Evolutionary conservation across 1,139 yeast genomes (phyloP).

Genomic region (Lodderomyces metapsilosis): DNA sequence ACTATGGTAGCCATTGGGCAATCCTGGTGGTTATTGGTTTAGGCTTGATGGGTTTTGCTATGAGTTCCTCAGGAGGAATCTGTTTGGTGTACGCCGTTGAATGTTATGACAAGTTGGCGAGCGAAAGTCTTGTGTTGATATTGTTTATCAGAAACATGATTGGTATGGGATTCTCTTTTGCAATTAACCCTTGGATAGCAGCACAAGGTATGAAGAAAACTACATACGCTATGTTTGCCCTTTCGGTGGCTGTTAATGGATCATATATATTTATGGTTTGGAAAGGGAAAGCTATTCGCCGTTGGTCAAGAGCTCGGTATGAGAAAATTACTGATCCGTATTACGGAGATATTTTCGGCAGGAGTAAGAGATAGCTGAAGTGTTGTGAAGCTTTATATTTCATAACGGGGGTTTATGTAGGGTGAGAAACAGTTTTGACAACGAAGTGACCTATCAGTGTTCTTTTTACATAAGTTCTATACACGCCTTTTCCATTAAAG

Average conservation of each 20-base stretch:
- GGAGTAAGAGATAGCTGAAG: neutral
- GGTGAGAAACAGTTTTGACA: too few relatives aligned
- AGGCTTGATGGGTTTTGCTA: slow-evolving; percentile 55
- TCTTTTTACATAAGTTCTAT: too few relatives aligned
- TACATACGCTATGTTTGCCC: slow-evolving; percentile 49
- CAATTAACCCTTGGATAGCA: slow-evolving; percentile 48
- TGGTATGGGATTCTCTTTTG: slow-evolving; percentile 48
- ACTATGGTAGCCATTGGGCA: slow-evolving; percentile 44
- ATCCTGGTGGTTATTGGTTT: slow-evolving; percentile 53
- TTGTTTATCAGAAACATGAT: slow-evolving; percentile 46
- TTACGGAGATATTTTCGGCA: slow-evolving; percentile 1
- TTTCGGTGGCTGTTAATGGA: slow-evolving; percentile 44
- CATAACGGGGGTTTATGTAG: too few relatives aligned
- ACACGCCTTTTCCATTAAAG: slow-evolving; percentile 19
- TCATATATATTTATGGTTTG: slow-evolving; percentile 33
- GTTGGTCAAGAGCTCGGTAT: slow-evolving; percentile 8
- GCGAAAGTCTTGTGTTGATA: slow-evolving; percentile 55
- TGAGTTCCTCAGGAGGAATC: slow-evolving; percentile 56
- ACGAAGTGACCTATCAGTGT: too few relatives aligned
- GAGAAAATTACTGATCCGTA: slow-evolving; percentile 4
- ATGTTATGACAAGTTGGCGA: slow-evolving; percentile 54
- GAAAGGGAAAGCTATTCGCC: slow-evolving; percentile 36
- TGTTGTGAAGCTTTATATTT: too few relatives aligned
- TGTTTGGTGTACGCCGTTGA: slow-evolving; percentile 58
- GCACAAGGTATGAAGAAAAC: slow-evolving; percentile 33